A percentile compares a stretch with the other conserved stretches of the same genome.
Conservation (phyloP, 805 yeast species). For the Nakazawaea siamensis region DNA sequence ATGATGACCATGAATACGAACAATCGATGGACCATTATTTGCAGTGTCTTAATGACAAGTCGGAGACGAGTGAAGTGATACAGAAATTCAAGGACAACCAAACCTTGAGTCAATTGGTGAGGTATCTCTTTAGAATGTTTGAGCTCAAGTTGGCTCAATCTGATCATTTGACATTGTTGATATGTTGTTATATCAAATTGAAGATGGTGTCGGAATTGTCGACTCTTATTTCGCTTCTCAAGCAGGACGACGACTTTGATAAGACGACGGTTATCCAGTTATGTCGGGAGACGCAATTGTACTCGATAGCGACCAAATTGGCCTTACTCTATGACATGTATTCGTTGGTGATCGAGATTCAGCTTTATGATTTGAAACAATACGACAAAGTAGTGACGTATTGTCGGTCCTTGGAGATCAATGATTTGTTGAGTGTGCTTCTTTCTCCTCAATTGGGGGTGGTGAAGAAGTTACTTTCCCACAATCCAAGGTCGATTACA, state of each 20-base stretch:
- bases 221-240: slow-evolving; percentile 41
- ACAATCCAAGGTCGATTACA: slow-evolving; percentile 74
- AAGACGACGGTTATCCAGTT: slow-evolving; percentile 57
- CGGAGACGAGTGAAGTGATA: slow-evolving; percentile 66
- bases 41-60: slow-evolving; percentile 31
- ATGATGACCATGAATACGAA: slow-evolving; percentile 52
- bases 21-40: slow-evolving; percentile 73
- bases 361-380: slow-evolving; percentile 55
- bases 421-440: slow-evolving; percentile 68
- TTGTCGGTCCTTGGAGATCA: slow-evolving; percentile 60
- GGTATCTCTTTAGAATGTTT: slow-evolving; percentile 55
- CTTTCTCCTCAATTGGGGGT: slow-evolving; percentile 35
- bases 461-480: slow-evolving; percentile 56
- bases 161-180: slow-evolving; percentile 74
- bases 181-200: slow-evolving; percentile 75
- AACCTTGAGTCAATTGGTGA: slow-evolving; percentile 54
- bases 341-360: slow-evolving; percentile 66
- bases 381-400: slow-evolving; percentile 54
- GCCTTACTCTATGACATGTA: slow-evolving; percentile 70
- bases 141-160: slow-evolving; percentile 48
- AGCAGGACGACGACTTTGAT: slow-evolving; percentile 40
- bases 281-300: slow-evolving; percentile 66
- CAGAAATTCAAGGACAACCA: slow-evolving; percentile 73
- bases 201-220: slow-evolving; percentile 52
- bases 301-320: slow-evolving; percentile 55